Evolutionary conservation across 257 asterid genomes (phyloP).

Genomic region (Solanum infundibuliforme): DNA sequence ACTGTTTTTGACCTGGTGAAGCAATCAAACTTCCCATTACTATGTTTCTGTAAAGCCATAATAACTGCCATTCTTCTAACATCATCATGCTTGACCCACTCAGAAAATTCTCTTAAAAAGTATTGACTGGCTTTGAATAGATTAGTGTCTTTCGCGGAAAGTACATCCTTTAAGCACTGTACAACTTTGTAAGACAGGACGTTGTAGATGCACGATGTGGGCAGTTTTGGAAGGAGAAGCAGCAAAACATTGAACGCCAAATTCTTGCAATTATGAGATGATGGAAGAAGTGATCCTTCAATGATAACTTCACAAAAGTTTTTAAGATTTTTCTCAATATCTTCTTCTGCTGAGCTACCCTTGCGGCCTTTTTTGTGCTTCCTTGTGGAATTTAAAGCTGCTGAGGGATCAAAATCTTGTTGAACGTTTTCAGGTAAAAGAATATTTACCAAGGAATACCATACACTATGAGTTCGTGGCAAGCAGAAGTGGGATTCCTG

Average conservation of each 20-base stretch:
- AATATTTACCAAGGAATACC: slow-evolving; percentile 62
- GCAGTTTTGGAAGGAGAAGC: slow-evolving; percentile 71
- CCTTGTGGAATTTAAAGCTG: slow-evolving; percentile 37
- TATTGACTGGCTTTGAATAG: slow-evolving; percentile 74
- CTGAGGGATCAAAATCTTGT: slow-evolving; percentile 45
- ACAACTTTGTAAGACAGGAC: slow-evolving; percentile 65
- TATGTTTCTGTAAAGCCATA: slow-evolving; percentile 82
- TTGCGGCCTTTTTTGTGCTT: slow-evolving; percentile 71
- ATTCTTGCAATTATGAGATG: slow-evolving; percentile 94
- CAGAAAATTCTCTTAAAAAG: slow-evolving; percentile 68
- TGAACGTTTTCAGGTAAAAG: slow-evolving; percentile 52
- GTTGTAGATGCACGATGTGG: slow-evolving; percentile 43
- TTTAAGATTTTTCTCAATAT: slow-evolving; percentile 46
- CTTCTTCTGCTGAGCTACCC: slow-evolving; percentile 59
- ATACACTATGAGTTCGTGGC: slow-evolving; percentile 80
- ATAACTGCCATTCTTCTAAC: slow-evolving; percentile 70
- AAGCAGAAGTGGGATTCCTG: slow-evolving; percentile 95
- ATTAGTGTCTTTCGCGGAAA: slow-evolving; percentile 78
- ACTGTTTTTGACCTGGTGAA: slow-evolving; percentile 72
- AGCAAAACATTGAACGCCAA: slow-evolving; percentile 65
- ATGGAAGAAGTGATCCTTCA: slow-evolving; percentile 73
- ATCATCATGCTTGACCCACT: slow-evolving; percentile 70
- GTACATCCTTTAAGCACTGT: slow-evolving; percentile 83
- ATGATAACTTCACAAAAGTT: slow-evolving; percentile 62
- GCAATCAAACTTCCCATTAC: slow-evolving; percentile 78